Evolutionary conservation across 2,329 filamentous ascomycete genomes (phyloP).

Genomic region (Trichophyton rubrum): DNA sequence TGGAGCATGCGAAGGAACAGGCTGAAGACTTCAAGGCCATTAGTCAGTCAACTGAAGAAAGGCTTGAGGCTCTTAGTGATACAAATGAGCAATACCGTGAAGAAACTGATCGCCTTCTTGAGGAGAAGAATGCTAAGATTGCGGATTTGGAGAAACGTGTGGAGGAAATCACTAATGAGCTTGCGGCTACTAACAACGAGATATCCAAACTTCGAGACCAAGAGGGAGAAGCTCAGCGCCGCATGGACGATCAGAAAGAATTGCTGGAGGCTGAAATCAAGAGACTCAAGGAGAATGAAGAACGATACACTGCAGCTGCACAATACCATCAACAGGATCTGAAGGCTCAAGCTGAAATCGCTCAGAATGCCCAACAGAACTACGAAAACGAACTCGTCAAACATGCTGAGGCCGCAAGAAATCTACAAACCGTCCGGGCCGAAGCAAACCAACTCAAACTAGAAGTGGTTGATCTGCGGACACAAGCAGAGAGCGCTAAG

Average conservation of each 20-base stretch:
- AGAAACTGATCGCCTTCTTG: conserved; percentile 63
- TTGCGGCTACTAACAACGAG: conserved; percentile 69
- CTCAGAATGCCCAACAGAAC: conserved; percentile 81
- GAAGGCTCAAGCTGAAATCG: conserved; percentile 85
- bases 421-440: conserved; percentile 61
- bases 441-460: conserved; percentile 76
- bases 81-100: conserved; percentile 79
- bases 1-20: conserved; percentile 69
- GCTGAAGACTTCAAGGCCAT: conserved; percentile 81
- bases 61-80: conserved; percentile 63
- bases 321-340: conserved; percentile 83
- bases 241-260: conserved; percentile 69
- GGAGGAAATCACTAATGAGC: conserved; percentile 70
- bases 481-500: conserved; percentile 77
- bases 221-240: conserved; percentile 59
- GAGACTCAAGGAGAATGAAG: conserved; percentile 71
- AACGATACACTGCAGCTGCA: conserved; percentile 64
- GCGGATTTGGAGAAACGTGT: conserved; percentile 70
- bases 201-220: conserved; percentile 67
- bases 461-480: conserved; percentile 58
- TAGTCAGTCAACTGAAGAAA: conserved; percentile 76
- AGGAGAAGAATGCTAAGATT: conserved; percentile 67
- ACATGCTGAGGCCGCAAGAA: conserved; percentile 87
- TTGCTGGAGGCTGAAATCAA: conserved; percentile 65
- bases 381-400: conserved; percentile 92